These are phyloP conservation scores for Termitomyces sp. DNA, from an alignment of 768 basidiomycete species.

Conservation along the genomic window DNA sequence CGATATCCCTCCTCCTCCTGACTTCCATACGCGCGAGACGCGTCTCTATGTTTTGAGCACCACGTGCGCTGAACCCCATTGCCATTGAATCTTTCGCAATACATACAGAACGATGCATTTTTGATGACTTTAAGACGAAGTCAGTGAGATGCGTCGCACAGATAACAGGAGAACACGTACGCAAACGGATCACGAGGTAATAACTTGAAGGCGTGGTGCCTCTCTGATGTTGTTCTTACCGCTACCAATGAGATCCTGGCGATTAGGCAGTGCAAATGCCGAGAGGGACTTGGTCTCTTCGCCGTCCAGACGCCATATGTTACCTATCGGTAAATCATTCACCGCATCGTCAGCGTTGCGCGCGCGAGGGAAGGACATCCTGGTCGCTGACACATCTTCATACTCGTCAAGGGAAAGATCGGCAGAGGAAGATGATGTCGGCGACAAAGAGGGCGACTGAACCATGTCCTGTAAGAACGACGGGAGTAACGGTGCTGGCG, in stretches of 20 bases:
- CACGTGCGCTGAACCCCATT: background rate
- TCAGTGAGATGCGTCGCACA: background rate
- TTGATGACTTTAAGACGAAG: background rate
- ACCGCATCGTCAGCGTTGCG: conserved; percentile 25
- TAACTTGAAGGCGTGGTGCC: conserved; percentile 19
- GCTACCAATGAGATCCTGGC: conserved; percentile 31
- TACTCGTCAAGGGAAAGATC: conserved; percentile 65
- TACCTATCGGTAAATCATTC: conserved; percentile 34
- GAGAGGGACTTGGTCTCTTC: conserved; percentile 61
- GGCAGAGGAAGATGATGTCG: conserved; percentile 61
- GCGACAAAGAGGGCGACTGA: conserved; percentile 62
- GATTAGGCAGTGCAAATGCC: conserved; percentile 44
- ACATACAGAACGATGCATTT: conserved; percentile 11
- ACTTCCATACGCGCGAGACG: conserved; percentile 5
- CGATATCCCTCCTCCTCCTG: conserved; percentile 8
- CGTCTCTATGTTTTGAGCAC: background rate
- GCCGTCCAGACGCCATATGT: conserved; percentile 73
- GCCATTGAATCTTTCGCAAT: conserved; percentile 6
- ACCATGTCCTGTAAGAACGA: conserved; percentile 77
- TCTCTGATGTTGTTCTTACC: conserved; percentile 40
- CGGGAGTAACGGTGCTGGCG: conserved; percentile 59
- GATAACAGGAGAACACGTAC: background rate
- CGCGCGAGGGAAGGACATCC: conserved; percentile 24
- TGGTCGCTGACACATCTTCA: conserved; percentile 31
- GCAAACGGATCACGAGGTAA: conserved; percentile 16